Percentiles rank a stretch among this genome's conserved stretches.
These are phyloP conservation scores for Penicillium olsonii DNA, from an alignment of 2,329 filamentous ascomycete species.

Conservation along the genomic window DNA sequence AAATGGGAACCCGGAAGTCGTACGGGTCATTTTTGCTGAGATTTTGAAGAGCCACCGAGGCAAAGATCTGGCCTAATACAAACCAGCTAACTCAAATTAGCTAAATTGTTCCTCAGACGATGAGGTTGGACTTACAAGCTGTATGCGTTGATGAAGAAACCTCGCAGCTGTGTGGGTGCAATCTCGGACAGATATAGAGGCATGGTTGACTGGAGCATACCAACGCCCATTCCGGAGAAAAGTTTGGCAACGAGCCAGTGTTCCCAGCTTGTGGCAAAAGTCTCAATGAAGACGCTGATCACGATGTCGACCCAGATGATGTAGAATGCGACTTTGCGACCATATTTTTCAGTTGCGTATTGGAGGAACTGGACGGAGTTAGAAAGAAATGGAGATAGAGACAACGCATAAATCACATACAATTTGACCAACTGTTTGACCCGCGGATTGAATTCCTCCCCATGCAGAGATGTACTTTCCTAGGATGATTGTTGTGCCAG, in stretches of 20 bases:
- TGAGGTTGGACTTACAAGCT: slow-evolving; percentile 33
- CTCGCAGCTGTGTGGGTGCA: slow-evolving; percentile 44
- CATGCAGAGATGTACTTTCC: slow-evolving; percentile 42
- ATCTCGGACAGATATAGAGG: slow-evolving; percentile 47
- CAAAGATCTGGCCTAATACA: slow-evolving; percentile 46
- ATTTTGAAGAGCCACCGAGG: slow-evolving; percentile 43
- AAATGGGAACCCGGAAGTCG: slow-evolving; percentile 45
- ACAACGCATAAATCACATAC: slow-evolving; percentile 20
- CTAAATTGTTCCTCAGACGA: too few relatives aligned
- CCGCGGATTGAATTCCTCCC: slow-evolving; percentile 43
- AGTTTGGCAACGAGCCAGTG: slow-evolving; percentile 43
- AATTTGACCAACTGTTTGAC: slow-evolving; percentile 43
- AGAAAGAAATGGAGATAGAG: not conserved
- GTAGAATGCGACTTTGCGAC: slow-evolving; percentile 39
- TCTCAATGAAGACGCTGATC: slow-evolving; percentile 42
- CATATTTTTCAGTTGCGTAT: slow-evolving; percentile 37
- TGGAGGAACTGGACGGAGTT: slow-evolving; percentile 31
- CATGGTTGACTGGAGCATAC: slow-evolving; percentile 46
- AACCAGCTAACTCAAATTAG: slow-evolving; percentile 50
- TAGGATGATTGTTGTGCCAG: slow-evolving; percentile 34
- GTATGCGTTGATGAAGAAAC: slow-evolving; percentile 45
- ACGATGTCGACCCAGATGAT: slow-evolving; percentile 39
- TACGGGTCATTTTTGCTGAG: slow-evolving; percentile 33
- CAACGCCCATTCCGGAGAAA: slow-evolving; percentile 45
- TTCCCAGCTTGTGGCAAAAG: slow-evolving; percentile 39